Evolutionary conservation across 768 basidiomycete species (phyloP).

Genomic region (Thelephora aurantiotincta): DNA sequence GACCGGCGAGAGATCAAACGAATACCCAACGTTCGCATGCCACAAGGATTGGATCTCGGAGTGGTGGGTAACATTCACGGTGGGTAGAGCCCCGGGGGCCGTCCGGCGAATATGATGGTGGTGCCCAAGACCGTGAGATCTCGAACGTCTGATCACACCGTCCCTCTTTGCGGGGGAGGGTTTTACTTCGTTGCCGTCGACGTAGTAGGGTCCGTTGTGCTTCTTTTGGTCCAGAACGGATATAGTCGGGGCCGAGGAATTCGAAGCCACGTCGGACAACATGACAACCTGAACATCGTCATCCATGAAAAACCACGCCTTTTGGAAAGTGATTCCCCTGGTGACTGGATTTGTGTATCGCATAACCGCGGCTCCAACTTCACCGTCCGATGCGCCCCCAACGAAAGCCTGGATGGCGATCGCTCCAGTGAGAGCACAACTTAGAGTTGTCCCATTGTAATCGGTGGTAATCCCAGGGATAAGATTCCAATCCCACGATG

Average conservation of each 20-base stretch:
- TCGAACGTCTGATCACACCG: neutral
- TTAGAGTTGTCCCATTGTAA: slow-evolving; percentile 39
- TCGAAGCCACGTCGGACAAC: slow-evolving; percentile 35
- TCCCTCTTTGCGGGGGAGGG: neutral
- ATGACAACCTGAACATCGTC: slow-evolving; percentile 51
- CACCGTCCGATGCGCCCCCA: slow-evolving; percentile 48
- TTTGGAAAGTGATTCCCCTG: slow-evolving; percentile 40
- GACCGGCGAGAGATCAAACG: slow-evolving; percentile 20
- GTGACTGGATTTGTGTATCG: slow-evolving; percentile 53
- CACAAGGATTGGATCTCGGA: slow-evolving; percentile 27
- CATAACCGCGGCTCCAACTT: slow-evolving; percentile 45
- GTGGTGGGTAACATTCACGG: slow-evolving; percentile 14
- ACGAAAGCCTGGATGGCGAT: slow-evolving; percentile 44
- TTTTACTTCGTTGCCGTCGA: slow-evolving; percentile 20
- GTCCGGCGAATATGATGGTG: neutral
- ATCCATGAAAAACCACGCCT: slow-evolving; percentile 62
- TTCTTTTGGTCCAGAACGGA: slow-evolving; percentile 57
- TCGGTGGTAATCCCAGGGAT: slow-evolving; percentile 62
- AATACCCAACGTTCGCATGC: slow-evolving; percentile 56
- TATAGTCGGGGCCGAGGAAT: slow-evolving; percentile 30
- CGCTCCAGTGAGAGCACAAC: slow-evolving; percentile 27
- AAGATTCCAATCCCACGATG: slow-evolving; percentile 66
- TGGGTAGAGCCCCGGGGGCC: neutral
- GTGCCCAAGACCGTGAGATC: neutral
- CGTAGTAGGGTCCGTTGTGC: slow-evolving; percentile 25